These are phyloP conservation scores for Elsinoe australis DNA, from an alignment of 2,329 filamentous ascomycete genomes.

Conservation along the genomic window DNA sequence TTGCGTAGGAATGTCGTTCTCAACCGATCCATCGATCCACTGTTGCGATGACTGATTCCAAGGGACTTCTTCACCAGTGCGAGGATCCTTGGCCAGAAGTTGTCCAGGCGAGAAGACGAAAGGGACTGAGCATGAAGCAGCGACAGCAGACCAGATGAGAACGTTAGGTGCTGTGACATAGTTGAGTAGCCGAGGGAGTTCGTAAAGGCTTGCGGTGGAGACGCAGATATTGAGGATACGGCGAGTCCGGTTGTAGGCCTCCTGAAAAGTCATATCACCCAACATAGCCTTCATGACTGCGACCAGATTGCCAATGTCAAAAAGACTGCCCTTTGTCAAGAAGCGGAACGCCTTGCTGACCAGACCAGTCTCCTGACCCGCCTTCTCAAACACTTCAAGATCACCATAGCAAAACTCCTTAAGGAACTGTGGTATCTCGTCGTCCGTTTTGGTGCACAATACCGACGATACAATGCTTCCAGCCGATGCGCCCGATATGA, in stretches of 20 bases:
- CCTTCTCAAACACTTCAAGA: conserved; percentile 67
- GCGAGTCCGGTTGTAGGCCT: conserved; percentile 89
- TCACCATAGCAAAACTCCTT: conserved; percentile 70
- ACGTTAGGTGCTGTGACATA: conserved; percentile 92
- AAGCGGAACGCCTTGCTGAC: conserved; percentile 62
- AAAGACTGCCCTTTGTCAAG: conserved; percentile 73
- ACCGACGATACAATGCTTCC: conserved; percentile 80
- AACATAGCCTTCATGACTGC: conserved; percentile 73
- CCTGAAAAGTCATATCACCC: conserved; percentile 88
- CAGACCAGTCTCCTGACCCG: conserved; percentile 52
- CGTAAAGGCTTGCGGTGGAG: conserved; percentile 78
- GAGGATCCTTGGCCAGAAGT: conserved; percentile 75
- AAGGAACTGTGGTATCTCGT: conserved; percentile 65
- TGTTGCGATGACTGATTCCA: conserved; percentile 81
- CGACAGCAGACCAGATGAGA: conserved; percentile 91
- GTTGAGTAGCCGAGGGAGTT: conserved; percentile 78
- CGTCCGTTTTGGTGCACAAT: conserved; percentile 68
- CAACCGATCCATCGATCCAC: conserved; percentile 92
- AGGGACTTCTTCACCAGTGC: conserved; percentile 65
- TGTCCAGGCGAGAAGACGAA: conserved; percentile 73
- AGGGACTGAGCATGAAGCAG: conserved; percentile 90
- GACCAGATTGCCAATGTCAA: conserved; percentile 74
- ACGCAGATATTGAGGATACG: conserved; percentile 91
- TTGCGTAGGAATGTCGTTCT: conserved; percentile 88
- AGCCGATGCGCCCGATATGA: conserved; percentile 81